These are phyloP conservation scores for Diutina catenulata DNA, from an alignment of 1,139 yeast species.

Conservation along the genomic window DNA sequence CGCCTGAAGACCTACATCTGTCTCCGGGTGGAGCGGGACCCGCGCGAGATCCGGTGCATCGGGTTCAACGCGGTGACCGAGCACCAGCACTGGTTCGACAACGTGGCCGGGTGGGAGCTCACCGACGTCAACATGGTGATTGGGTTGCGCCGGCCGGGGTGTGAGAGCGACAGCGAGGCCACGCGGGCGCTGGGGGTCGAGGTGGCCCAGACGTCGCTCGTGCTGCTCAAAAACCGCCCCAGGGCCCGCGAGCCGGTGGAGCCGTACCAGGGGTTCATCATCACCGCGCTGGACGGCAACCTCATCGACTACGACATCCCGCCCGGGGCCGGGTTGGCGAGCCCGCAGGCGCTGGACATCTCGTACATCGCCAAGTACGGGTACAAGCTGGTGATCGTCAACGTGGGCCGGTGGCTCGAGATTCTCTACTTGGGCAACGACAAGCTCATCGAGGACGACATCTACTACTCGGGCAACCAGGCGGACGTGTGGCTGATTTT, in stretches of 20 bases:
- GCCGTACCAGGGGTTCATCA: constrained; percentile 74
- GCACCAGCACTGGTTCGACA: constrained; percentile 52
- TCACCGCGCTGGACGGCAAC: constrained; percentile 50
- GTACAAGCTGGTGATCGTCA: constrained; percentile 62
- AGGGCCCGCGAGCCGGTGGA: neutral
- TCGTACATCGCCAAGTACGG: constrained; percentile 50
- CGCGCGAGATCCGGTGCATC: constrained; percentile 78
- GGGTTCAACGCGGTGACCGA: constrained; percentile 73
- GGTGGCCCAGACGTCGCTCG: neutral
- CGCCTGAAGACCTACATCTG: constrained; percentile 74
- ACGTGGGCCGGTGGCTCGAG: constrained; percentile 62
- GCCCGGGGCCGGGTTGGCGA: constrained; percentile 20
- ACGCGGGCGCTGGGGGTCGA: no score
- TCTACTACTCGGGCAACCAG: constrained; percentile 25
- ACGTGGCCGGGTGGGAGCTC: constrained; percentile 65
- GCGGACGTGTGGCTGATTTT: constrained; percentile 11
- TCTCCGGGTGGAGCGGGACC: constrained; percentile 82
- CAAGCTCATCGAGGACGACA: constrained; percentile 29
- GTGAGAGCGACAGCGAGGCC: no score
- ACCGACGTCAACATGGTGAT: constrained; percentile 69
- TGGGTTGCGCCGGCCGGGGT: constrained; percentile 23
- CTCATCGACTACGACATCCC: constrained; percentile 54
- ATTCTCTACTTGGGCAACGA: constrained; percentile 62
- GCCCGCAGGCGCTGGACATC: constrained; percentile 16
- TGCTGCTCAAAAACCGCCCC: no score